phyloP scores from a whole-genome alignment of 2,329 filamentous ascomycete genomes.

The Ophioceras dolichostomum region DNA sequence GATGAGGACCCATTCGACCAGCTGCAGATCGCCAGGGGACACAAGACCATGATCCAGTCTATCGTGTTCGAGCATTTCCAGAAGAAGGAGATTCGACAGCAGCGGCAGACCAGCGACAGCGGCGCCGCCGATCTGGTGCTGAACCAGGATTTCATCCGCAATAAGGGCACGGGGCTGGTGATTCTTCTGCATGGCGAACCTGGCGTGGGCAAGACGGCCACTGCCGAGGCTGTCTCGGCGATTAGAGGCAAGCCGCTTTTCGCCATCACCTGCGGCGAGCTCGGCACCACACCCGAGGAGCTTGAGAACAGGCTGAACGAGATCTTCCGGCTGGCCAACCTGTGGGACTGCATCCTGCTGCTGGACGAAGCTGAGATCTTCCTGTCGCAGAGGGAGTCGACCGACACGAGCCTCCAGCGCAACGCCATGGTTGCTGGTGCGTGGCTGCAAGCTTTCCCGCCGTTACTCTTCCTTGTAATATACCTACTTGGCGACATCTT shows the following conservation, averaged over 20 bases:
- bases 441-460: too few relatives aligned
- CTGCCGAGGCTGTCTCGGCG: slow-evolving; percentile 21
- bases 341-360: slow-evolving; percentile 24
- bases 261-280: slow-evolving; percentile 35
- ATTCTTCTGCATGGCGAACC: slow-evolving; percentile 3
- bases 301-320: slow-evolving; percentile 27
- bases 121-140: neutral
- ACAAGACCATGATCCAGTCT: slow-evolving; percentile 4
- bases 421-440: slow-evolving; percentile 22
- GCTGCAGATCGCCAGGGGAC: slow-evolving; percentile 4
- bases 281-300: slow-evolving; percentile 24
- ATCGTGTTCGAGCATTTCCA: slow-evolving; percentile 4
- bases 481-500: too few relatives aligned
- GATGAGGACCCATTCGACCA: slow-evolving; percentile 3
- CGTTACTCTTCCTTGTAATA: too few relatives aligned
- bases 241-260: slow-evolving; percentile 30
- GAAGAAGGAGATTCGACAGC: too few relatives aligned
- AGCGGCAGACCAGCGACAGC: too few relatives aligned
- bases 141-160: neutral
- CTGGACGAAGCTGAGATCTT: slow-evolving; percentile 25
- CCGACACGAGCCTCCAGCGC: slow-evolving; percentile 14
- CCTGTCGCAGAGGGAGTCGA: slow-evolving; percentile 15
- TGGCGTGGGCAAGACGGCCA: slow-evolving; percentile 4
- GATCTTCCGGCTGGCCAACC: slow-evolving; percentile 27
- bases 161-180: slow-evolving; percentile 1